These are phyloP conservation scores for Pholiota microspora DNA, from an alignment of 768 basidiomycete genomes.

Conservation along the genomic window DNA sequence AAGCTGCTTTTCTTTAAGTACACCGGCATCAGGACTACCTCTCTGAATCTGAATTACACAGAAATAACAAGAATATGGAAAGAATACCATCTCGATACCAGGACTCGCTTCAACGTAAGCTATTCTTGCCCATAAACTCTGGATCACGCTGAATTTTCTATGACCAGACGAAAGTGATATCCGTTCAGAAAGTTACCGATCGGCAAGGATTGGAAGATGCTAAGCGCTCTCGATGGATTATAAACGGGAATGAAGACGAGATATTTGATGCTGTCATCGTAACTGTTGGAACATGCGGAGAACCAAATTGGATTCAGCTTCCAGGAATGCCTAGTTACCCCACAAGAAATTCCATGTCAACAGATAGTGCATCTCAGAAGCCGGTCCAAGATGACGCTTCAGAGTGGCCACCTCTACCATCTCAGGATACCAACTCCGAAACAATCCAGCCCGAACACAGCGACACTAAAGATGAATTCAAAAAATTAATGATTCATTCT, in stretches of 20 bases:
- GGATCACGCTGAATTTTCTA: not conserved
- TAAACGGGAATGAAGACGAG: constrained; percentile 46
- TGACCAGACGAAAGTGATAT: constrained; percentile 32
- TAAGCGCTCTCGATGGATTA: constrained; percentile 36
- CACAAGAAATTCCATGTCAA: constrained; percentile 5
- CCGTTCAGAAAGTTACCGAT: constrained; percentile 27
- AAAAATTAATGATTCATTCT: constrained; percentile 43
- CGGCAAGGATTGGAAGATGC: constrained; percentile 16
- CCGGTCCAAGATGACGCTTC: not conserved
- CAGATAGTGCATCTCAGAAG: not conserved
- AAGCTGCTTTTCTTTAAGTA: constrained; percentile 2
- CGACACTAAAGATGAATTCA: constrained; percentile 26
- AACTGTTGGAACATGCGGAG: constrained; percentile 48
- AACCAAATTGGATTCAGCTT: constrained; percentile 41
- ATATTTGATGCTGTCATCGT: constrained; percentile 51
- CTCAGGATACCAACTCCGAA: not conserved
- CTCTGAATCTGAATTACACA: constrained; percentile 3
- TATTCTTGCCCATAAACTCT: not conserved
- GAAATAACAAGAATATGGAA: constrained; percentile 44
- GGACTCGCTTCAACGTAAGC: constrained; percentile 42
- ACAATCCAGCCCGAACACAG: not conserved
- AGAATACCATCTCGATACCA: constrained; percentile 44
- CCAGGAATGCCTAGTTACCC: constrained; percentile 40
- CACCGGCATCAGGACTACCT: not conserved
- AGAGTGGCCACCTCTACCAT: not conserved